Evolutionary conservation across 306 rosid genomes (phyloP), one percentile per base, ranked within the genome.

Genomic region (Trifolium pratense): DNA sequence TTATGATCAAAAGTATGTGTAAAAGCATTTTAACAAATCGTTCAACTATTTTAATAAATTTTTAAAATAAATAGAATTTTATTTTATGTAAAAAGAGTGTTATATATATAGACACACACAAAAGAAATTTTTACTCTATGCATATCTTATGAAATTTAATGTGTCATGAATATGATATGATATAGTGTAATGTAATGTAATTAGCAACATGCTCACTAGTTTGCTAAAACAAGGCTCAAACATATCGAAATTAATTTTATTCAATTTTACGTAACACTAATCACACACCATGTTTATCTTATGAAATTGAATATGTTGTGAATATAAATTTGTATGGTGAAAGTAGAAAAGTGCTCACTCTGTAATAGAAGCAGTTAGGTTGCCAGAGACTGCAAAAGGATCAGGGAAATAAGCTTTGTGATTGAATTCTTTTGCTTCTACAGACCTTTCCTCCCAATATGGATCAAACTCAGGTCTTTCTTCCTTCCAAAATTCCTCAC

Each of bases 371-470:
- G 39, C 40, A 18, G 80, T 84, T 16, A 90, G 3, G 71, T 82
- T 83, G 26, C 69, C 61, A 0, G 90, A 79, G 66, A 87, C 78
- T 2, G 62, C 57, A 48, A 15, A 83, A 0, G 97, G 97, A 40
- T 89, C 61, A 14, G 53, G 0, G 7, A 53, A n/a, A 56, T 16
- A 87, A n/a, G 90, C 86, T 0, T 43, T 25, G 0, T 7, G 3
- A 75, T 81, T 83, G 2, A 2, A 45, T n/a, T 23, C 2, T 4
- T 45, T 15, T 32, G 96, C 93, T 5, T 36, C 6, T 13, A 23
- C 34, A 2, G 80, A 87, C 49, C 85, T 79, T n/a, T 10, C 11
- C 63, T 76, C 61, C 97, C 97, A 89, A 79, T 89, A 92, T 3
- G 61, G 14, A 66, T 89, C 92, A 32, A 63, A 80, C 21, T 77